These are phyloP conservation scores for Meripilus lineatus DNA, from an alignment of 1,284 basidiomycete species.

Conservation along the genomic window DNA sequence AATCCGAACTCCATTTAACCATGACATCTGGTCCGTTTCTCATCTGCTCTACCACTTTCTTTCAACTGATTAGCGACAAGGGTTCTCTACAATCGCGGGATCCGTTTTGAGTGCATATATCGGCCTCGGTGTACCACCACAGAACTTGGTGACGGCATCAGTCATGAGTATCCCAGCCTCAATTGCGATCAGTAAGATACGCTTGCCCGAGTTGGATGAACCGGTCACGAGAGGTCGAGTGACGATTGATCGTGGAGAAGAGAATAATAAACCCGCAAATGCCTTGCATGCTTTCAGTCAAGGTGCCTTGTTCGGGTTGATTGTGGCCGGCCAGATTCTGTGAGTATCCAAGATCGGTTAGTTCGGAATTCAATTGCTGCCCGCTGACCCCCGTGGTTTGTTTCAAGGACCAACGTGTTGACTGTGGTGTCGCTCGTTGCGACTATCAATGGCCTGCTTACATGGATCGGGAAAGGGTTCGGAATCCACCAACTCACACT, in stretches of 20 bases:
- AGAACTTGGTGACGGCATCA: conserved; percentile 84
- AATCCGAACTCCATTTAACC: conserved; percentile 82
- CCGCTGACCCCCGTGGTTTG: conserved; percentile 2
- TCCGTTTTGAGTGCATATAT: conserved; percentile 87
- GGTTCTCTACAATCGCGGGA: conserved; percentile 87
- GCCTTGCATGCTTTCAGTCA: conserved; percentile 86
- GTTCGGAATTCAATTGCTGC: neutral
- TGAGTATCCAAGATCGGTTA: conserved; percentile 31
- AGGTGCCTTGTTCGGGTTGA: conserved; percentile 82
- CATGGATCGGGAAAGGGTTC: conserved; percentile 86
- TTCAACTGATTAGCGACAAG: conserved; percentile 20
- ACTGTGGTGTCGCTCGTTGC: conserved; percentile 80
- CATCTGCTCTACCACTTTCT: neutral
- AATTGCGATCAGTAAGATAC: conserved; percentile 86
- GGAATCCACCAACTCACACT: conserved; percentile 80
- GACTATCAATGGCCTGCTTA: conserved; percentile 80
- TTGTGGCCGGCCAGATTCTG: conserved; percentile 84
- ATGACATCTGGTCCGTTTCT: conserved; percentile 75
- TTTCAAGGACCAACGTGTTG: conserved; percentile 64
- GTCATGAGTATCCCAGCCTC: conserved; percentile 95
- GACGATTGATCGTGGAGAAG: conserved; percentile 70
- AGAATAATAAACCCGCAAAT: conserved; percentile 59
- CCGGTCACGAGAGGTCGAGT: conserved; percentile 82
- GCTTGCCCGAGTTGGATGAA: conserved; percentile 78
- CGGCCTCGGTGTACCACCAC: conserved; percentile 73